Evolutionary conservation across 352 stramenopile genomes (phyloP), one percentile per base, ranked within the genome.

Genomic region (Aphanomyces euteiches): DNA sequence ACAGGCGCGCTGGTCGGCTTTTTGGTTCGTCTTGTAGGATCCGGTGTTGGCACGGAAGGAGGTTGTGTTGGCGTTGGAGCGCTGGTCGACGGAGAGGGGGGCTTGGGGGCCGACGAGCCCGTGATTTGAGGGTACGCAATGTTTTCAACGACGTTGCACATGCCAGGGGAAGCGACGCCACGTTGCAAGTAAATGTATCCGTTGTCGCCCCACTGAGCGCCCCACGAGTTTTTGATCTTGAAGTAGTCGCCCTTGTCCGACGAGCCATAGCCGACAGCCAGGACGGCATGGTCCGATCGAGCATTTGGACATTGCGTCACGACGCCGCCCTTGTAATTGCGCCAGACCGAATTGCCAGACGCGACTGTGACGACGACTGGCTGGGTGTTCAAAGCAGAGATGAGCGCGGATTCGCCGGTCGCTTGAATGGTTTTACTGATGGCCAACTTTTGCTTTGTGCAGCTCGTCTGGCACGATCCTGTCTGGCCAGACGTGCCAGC

Each of bases 221-320:
- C 85, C 83, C 83, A 92, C 69, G 85, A 82, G 73, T 92, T 92
- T 73, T 89, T 88, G 56, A 92, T 75, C 54, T 81, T 83, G 36
- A 70, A 74, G 68, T 84, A 86, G 4, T 61, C 37, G n/a, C 75
- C 77, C 28, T 50, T n/a, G 43, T 83, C 79, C 10, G 68, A 66
- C 37, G 28, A 66, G 28, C 65, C 73, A 45, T 84, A 90, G 7
- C 83, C 85, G 28, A 92, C 83, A 0, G 76, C 78, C 0, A 92
- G 74, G 1, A 76, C 66, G 1, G 65, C 73, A 61, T 84, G 74
- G 68, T 83, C 83, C 39, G 81, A 87, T 65, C 85, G 80, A 19
- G 78, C 75, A 39, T 81, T 82, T 0, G 64, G 47, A 13, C 50
- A 57, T 15, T 36, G 41, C 7, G 77, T 87, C 19, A 90, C 75